Evolutionary conservation across 75 land plant genomes (phyloP).

Genomic region (Sequoia sempervirens): DNA sequence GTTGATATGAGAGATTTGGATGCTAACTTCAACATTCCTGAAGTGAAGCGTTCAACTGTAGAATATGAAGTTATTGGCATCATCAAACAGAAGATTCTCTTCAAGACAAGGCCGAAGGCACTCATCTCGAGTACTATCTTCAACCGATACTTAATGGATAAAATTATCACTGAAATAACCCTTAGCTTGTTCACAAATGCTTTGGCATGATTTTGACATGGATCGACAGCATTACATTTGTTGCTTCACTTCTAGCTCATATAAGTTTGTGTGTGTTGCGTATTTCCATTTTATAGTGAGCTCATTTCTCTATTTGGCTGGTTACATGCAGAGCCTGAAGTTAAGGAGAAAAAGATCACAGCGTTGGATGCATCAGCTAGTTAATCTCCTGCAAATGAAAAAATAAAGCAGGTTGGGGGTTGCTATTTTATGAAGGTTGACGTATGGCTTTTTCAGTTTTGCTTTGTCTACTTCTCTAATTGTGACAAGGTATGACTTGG

Average conservation of each 20-base stretch:
- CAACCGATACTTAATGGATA: not conserved
- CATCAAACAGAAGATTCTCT: conserved; percentile 71
- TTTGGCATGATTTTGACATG: not conserved
- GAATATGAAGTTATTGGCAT: conserved; percentile 83
- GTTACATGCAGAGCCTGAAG: conserved; percentile 10
- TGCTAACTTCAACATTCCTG: not conserved
- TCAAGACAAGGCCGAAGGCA: conserved; percentile 88
- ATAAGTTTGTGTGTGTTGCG: not conserved
- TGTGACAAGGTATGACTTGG: not conserved
- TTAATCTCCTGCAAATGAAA: not conserved
- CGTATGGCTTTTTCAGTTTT: not conserved
- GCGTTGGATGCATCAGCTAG: not conserved
- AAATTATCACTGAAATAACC: not conserved
- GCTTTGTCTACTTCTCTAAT: not conserved
- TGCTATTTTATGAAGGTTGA: not conserved
- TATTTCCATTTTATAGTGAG: not conserved
- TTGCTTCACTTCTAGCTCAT: not conserved
- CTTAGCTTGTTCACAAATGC: not conserved
- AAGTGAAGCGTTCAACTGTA: conserved; percentile 8
- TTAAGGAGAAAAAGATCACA: conserved; percentile 8
- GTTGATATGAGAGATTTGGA: conserved; percentile 26
- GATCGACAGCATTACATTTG: not conserved
- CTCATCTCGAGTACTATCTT: conserved; percentile 66
- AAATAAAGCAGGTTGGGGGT: not conserved
- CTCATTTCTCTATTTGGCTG: not conserved